Evolutionary conservation across 345 rosid species (phyloP).

Genomic region (Gossypium bickii): DNA sequence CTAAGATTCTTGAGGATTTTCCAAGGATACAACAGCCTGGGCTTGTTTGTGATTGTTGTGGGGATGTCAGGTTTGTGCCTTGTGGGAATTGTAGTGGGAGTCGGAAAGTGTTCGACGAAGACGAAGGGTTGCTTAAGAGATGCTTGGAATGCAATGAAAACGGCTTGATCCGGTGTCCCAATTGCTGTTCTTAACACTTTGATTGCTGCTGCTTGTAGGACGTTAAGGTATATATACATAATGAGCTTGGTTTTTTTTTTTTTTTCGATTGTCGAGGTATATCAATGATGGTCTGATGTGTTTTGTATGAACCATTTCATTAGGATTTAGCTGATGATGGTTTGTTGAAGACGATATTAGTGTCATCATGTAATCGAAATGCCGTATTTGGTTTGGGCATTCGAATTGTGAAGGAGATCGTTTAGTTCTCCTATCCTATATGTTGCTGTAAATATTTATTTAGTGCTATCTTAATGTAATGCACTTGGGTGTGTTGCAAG

Average conservation of each 20-base stretch:
- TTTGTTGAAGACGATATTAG: slow-evolving; percentile 23
- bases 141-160: slow-evolving; percentile 86
- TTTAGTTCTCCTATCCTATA: slow-evolving; percentile 19
- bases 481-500: slow-evolving; percentile 17
- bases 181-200: slow-evolving; percentile 54
- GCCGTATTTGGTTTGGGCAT: slow-evolving; percentile 22
- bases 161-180: slow-evolving; percentile 75
- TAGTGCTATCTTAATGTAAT: slow-evolving; percentile 23
- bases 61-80: slow-evolving; percentile 71
- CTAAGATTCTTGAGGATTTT: slow-evolving; percentile 57
- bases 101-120: slow-evolving; percentile 78
- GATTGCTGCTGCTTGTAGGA: background rate
- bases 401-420: slow-evolving; percentile 19
- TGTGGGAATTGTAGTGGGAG: slow-evolving; percentile 88
- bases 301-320: slow-evolving; percentile 17
- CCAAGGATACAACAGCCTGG: slow-evolving; percentile 62
- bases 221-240: slow-evolving; percentile 10
- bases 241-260: background rate
- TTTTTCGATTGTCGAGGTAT: background rate
- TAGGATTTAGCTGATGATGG: slow-evolving; percentile 20
- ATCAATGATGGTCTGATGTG: slow-evolving; percentile 3
- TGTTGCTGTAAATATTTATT: slow-evolving; percentile 43
- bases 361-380: slow-evolving; percentile 20
- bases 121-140: slow-evolving; percentile 56
- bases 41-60: slow-evolving; percentile 61